Percentiles rank a stretch among this genome's conserved stretches.
phyloP scores from a whole-genome alignment of 2,329 filamentous ascomycete genomes.

The Huntiella omanensis region DNA sequence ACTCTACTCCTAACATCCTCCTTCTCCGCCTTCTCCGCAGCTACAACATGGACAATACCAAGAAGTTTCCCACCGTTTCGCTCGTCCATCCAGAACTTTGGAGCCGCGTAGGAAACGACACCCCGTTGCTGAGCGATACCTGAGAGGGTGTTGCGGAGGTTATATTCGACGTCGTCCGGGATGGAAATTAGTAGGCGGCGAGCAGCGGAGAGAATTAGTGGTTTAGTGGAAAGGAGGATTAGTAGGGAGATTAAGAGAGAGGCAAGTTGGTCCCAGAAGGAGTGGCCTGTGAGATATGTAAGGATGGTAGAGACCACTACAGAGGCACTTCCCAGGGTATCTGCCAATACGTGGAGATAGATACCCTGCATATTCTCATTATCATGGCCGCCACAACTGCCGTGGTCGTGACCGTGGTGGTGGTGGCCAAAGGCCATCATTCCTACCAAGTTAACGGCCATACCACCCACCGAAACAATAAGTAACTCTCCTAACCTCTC shows the following conservation, averaged over 20 bases:
- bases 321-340: conserved; percentile 83
- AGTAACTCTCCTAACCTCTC: conserved; percentile 73
- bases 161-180: conserved; percentile 72
- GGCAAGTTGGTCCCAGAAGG: conserved; percentile 84
- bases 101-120: conserved; percentile 68
- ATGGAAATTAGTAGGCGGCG: conserved; percentile 68
- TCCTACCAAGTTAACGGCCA: conserved; percentile 80
- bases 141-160: conserved; percentile 65
- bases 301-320: conserved; percentile 83
- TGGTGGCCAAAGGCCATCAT: conserved; percentile 68
- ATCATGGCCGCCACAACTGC: conserved; percentile 33
- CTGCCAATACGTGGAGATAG: conserved; percentile 84
- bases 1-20: conserved; percentile 75
- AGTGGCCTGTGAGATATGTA: conserved; percentile 75
- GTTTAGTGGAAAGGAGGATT: conserved; percentile 82
- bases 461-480: conserved; percentile 67
- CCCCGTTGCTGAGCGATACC: conserved; percentile 68
- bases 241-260: conserved; percentile 85
- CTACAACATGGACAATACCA: conserved; percentile 74
- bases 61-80: conserved; percentile 38
- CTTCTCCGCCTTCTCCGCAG: conserved; percentile 49
- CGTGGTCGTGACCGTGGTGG: conserved; percentile 33
- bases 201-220: conserved; percentile 70
- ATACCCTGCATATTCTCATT: conserved; percentile 98
- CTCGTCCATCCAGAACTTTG: conserved; percentile 86